Conservation (phyloP, 495 filamentous ascomycete species). For the Neurospora africana region DNA sequence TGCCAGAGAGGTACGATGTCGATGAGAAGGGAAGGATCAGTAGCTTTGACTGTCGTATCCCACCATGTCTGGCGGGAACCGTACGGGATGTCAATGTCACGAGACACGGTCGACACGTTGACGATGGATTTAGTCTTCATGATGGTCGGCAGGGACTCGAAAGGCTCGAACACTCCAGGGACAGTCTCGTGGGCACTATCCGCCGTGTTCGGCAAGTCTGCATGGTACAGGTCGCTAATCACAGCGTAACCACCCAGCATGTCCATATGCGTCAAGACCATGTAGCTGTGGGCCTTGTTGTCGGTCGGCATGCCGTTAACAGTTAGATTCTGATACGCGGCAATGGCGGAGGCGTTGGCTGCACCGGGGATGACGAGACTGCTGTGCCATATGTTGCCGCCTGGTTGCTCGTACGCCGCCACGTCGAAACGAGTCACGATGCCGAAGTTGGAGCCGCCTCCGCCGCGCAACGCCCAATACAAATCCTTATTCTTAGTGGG, state of each 20-base stretch:
- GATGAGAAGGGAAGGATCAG: conserved; percentile 6
- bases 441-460: conserved; percentile 48
- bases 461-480: conserved; percentile 48
- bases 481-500: conserved; percentile 34
- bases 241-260: conserved; percentile 8
- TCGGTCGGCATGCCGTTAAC: conserved; percentile 13
- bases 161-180: conserved; percentile 9
- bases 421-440: conserved; percentile 36
- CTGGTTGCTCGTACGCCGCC: conserved; percentile 14
- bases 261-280: conserved; percentile 5
- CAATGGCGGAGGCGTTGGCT: conserved; percentile 13
- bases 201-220: not conserved
- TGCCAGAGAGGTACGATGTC: conserved; percentile 13
- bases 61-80: conserved; percentile 12
- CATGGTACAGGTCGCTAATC: conserved; percentile 14
- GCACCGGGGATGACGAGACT: conserved; percentile 9
- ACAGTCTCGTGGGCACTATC: not conserved
- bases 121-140: conserved; percentile 1
- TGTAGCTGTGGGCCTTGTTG: conserved; percentile 13
- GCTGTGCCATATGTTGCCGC: conserved; percentile 15
- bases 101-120: conserved; percentile 7
- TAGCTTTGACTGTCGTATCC: conserved; percentile 8
- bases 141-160: conserved; percentile 2
- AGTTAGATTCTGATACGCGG: conserved; percentile 12
- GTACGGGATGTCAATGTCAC: conserved; percentile 3